Conservation (phyloP, 2,329 filamentous ascomycete genomes). For the Phaeosphaeria sp. region DNA sequence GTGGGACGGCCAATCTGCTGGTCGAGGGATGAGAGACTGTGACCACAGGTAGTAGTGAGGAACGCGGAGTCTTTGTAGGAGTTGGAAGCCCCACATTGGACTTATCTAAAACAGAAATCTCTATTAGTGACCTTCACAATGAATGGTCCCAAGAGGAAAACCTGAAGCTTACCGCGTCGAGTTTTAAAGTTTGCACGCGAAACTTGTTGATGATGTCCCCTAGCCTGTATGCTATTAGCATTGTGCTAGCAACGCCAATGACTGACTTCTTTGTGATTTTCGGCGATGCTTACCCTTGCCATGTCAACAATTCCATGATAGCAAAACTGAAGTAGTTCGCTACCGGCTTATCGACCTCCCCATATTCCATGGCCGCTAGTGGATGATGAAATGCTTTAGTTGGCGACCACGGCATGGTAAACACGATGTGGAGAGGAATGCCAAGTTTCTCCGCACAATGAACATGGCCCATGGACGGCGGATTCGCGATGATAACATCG, state of each 20-base stretch:
- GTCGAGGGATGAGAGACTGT: constrained; percentile 44
- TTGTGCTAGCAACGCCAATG: not conserved
- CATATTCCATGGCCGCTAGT: constrained; percentile 55
- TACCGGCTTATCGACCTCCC: constrained; percentile 40
- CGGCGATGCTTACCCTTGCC: constrained; percentile 50
- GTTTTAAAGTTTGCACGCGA: constrained; percentile 47
- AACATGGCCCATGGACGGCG: constrained; percentile 50
- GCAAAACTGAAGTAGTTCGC: constrained; percentile 57
- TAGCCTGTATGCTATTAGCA: constrained; percentile 25
- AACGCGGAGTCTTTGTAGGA: constrained; percentile 49
- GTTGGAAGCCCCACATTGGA: constrained; percentile 47
- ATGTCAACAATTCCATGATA: constrained; percentile 58
- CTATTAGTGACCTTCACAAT: no score
- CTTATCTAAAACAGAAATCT: constrained; percentile 21
- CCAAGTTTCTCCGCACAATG: constrained; percentile 77
- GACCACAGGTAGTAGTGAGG: constrained; percentile 57
- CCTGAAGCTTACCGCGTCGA: constrained; percentile 46
- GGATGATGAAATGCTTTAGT: constrained; percentile 59
- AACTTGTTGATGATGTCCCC: constrained; percentile 58
- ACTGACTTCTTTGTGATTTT: not conserved
- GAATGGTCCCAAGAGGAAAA: no score
- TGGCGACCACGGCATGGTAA: constrained; percentile 69
- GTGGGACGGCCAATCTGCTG: constrained; percentile 29
- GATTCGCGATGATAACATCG: constrained; percentile 54
- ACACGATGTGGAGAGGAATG: constrained; percentile 81